Percentiles rank a stretch among this genome's conserved stretches.
Conservation (phyloP, 2,329 filamentous ascomycete genomes). For the Colletotrichum destructivum region DNA sequence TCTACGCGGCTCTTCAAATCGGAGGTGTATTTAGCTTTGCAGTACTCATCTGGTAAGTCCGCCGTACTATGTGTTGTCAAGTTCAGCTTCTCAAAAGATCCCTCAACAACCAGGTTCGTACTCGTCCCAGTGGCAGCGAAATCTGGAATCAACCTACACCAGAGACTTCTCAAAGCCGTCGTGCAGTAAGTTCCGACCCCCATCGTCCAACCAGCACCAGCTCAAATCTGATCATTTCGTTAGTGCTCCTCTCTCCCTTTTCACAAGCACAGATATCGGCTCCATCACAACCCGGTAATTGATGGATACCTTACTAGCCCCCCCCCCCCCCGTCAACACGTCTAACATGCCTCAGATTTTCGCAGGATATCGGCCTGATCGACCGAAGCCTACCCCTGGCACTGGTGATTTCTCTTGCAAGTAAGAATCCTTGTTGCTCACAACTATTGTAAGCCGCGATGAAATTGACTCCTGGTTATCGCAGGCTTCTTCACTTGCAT, state of each 20-base stretch:
- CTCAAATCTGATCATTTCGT: background rate
- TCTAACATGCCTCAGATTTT: slow-evolving; percentile 30
- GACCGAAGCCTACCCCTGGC: slow-evolving; percentile 46
- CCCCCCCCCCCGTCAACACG: no score
- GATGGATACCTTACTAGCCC: slow-evolving; percentile 18
- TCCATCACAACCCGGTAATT: slow-evolving; percentile 46
- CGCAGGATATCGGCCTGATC: slow-evolving; percentile 48
- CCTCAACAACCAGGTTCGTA: slow-evolving; percentile 23
- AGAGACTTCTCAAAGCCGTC: slow-evolving; percentile 35
- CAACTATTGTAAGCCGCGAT: background rate
- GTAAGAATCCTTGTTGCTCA: background rate
- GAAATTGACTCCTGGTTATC: background rate
- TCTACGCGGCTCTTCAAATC: slow-evolving; percentile 42
- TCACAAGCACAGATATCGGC: slow-evolving; percentile 44
- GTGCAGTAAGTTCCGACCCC: slow-evolving; percentile 18
- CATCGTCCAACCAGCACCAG: background rate
- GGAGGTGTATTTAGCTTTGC: slow-evolving; percentile 34
- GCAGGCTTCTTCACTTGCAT: slow-evolving; percentile 46
- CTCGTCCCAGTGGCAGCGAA: slow-evolving; percentile 32
- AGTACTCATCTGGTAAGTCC: slow-evolving; percentile 37
- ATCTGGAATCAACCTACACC: slow-evolving; percentile 38
- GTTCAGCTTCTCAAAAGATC: background rate
- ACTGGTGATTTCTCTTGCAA: slow-evolving; percentile 43
- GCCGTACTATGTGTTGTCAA: background rate
- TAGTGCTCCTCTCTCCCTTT: slow-evolving; percentile 42